Evolutionary conservation across 306 rosid species (phyloP).

Genomic region (Cyclanthera cordifolia): DNA sequence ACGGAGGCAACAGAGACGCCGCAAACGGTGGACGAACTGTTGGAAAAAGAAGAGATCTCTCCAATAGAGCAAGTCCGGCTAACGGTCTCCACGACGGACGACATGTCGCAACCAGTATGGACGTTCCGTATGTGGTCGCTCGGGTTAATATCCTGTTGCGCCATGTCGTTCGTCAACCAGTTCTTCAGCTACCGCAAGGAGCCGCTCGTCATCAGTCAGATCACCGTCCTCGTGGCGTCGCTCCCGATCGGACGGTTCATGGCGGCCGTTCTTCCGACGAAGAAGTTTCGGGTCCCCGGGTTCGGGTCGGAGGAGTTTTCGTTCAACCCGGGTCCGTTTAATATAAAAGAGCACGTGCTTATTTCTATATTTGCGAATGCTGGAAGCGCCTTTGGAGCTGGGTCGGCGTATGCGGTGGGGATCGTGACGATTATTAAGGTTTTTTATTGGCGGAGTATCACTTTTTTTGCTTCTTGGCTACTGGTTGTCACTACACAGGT

Average conservation of each 20-base stretch:
- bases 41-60: constrained; percentile 33
- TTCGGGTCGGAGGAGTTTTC: constrained; percentile 28
- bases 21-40: not conserved
- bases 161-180: constrained; percentile 62
- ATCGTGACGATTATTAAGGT: constrained; percentile 53
- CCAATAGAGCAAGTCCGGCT: constrained; percentile 60
- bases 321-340: constrained; percentile 72
- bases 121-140: constrained; percentile 83
- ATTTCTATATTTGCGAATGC: constrained; percentile 76
- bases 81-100: constrained; percentile 56
- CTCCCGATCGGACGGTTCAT: constrained; percentile 70
- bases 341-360: constrained; percentile 75
- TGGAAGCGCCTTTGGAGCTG: constrained; percentile 51
- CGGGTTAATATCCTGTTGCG: constrained; percentile 45
- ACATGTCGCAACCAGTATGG: constrained; percentile 58
- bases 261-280: constrained; percentile 34
- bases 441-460: constrained; percentile 39
- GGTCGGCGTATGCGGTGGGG: constrained; percentile 51
- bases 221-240: constrained; percentile 46
- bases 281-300: constrained; percentile 36
- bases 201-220: constrained; percentile 47
- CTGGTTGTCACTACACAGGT: constrained; percentile 67
- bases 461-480: constrained; percentile 50
- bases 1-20: constrained; percentile 8
- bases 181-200: constrained; percentile 68